Base-by-base conservation (phyloP, 495 filamentous ascomycete genomes). In the Paragyromitra xinjiangensis region DNA sequence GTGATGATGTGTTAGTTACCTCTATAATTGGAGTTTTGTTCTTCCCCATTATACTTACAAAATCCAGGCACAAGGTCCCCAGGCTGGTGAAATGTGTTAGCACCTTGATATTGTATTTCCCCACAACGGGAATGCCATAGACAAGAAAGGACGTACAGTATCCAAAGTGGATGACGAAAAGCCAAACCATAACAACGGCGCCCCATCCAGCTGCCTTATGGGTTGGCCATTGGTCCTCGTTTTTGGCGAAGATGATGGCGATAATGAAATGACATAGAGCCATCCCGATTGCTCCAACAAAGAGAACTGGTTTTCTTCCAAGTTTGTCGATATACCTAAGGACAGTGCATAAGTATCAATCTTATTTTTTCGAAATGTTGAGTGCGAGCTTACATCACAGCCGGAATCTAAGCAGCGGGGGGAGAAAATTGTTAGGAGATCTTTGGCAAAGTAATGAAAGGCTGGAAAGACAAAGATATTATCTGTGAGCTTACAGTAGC, bases 151-250 rank as follows among this genome's bases (percentile, higher is more conserved):
- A 48, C 70, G 34, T 40, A 74, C 74, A 90, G 83, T 92, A 94
- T 37, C 91, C 92, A 80, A 94, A 95, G 81, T 93, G 91, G 53
- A 93, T 85, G 78, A 94, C 91, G 80, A 93, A 95, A 39, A 94
- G 87, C 87, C 92, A 95, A 71, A 95, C 91, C 87, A 94, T 93
- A 71, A 85, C 89, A 19, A 93, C 90, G 6, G 91, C 92, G 3
- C 86, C 92, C 92, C 92, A 95, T 0, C 92, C 93, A 6, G 90
- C 91, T 0, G 88, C 88, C 22, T 84, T 81, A 73, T 95, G 88
- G 7, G 81, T 78, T 1, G 83, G 79, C 87, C 92, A 91, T 42
- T 85, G 82, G 74, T 89, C 70, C 5, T 90, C 84, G 83, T 91
- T 89, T 67, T 86, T 89, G 56, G 89, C 92, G 12, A 92, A 86